Evolutionary conservation across 345 rosid species (phyloP), one percentile per base, ranked within the genome.

Genomic region (Syzygium grande): DNA sequence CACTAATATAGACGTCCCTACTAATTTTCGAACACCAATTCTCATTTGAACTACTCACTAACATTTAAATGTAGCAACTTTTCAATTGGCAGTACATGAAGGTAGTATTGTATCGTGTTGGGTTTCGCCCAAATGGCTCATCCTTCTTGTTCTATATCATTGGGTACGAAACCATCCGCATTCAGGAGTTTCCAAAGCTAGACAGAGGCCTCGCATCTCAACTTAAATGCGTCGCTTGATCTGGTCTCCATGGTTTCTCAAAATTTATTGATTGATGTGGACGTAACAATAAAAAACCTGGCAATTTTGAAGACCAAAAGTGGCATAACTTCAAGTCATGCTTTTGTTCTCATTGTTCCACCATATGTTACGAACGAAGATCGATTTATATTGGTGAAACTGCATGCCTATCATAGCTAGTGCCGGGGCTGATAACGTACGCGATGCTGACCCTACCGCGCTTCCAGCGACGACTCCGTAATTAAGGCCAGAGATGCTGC

Each of bases 221-320:
- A 61, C 34, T 61, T 12, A 61, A 27, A 34, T 61, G 73, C 41
- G 38, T 41, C 41, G 15, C 41, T 65, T 29, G 78, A 41, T 65
- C 41, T 29, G 78, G 78, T 65, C 41, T 29, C 78, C 78, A 34
- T 8, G 16, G 43, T 34, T 17, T 29, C 41, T 65, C 78, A 29
- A 65, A 65, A 7, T 65, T 65, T 16, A 65, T 65, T 7, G 30
- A 65, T 65, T 15, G 21, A 65, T 38, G 21, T 17, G 25, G 25
- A 73, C 7, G 43, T 5, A 9, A 17, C 46, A 0, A 34, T 16
- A 0, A 9, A 34, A 19, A 73, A 12, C 9, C 27, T 13, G 1
- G 8, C n/a, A 23, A 23, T 23, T 23, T 7, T 23, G 61, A 11
- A 23, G 4, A 23, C 6, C 58, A 21, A 3, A 21, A 55, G 59